A percentile compares a stretch with the other conserved stretches of the same genome.
Conservation (phyloP, 192 early-diverging fungal species). For the Coemansia sp. region DNA sequence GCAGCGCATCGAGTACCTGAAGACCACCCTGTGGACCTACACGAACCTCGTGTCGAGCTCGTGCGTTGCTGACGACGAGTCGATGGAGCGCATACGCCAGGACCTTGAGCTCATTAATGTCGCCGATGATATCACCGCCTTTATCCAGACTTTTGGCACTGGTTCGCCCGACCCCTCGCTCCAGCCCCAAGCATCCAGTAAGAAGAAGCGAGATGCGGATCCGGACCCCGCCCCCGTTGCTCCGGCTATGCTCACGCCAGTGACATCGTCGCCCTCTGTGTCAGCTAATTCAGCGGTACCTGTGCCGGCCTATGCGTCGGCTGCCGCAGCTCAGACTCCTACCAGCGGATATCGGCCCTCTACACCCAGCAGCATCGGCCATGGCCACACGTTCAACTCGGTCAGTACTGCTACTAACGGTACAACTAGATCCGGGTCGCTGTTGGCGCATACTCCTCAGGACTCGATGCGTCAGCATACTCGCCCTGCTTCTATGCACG, state of each 20-base stretch:
- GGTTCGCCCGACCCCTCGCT: constrained; percentile 48
- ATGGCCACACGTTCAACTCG: constrained; percentile 17
- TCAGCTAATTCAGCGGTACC: not conserved
- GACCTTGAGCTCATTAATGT: constrained; percentile 65
- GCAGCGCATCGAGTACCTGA: constrained; percentile 67
- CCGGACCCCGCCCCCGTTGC: not conserved
- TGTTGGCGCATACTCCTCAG: constrained; percentile 10
- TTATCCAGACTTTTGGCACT: constrained; percentile 64
- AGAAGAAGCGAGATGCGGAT: not conserved
- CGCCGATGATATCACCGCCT: constrained; percentile 60
- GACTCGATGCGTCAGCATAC: constrained; percentile 22
- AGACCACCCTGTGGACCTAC: constrained; percentile 65
- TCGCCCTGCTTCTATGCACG: constrained; percentile 35
- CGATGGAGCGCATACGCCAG: constrained; percentile 69
- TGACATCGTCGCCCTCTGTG: not conserved
- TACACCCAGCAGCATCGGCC: constrained; percentile 11
- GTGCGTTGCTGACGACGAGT: constrained; percentile 73
- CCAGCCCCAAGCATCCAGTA: not conserved
- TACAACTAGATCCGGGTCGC: constrained; percentile 27
- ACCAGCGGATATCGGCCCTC: not conserved
- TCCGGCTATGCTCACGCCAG: not conserved
- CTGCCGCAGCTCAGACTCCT: not conserved
- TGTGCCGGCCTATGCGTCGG: not conserved
- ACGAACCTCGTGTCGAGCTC: constrained; percentile 69
- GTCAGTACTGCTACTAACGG: constrained; percentile 17